Evolutionary conservation across 2,329 filamentous ascomycete genomes (phyloP), one percentile per base, ranked within the genome.

Genomic region (Aspergillus fumigatiaffinis): DNA sequence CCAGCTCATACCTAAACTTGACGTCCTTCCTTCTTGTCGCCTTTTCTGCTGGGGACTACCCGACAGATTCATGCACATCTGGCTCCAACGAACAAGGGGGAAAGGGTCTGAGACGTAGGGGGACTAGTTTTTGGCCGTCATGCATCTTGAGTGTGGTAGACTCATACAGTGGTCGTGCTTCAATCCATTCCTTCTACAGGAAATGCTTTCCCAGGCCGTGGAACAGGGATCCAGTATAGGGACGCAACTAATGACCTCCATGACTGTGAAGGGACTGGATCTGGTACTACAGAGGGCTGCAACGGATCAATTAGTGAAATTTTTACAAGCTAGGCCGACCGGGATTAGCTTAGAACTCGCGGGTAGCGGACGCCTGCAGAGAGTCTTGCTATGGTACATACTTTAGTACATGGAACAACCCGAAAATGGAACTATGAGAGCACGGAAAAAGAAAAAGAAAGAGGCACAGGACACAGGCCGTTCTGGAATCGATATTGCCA

Each of bases 161-260:
- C 56, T 47, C 46, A 35, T 26, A 17, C 29, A 29, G 50, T 41
- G 52, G 35, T 52, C 59, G 51, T 56, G 58, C 60, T 60, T 59
- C 63, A 63, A 25, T 17, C 21, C 44, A 47, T 47, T 54, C 63
- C 58, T 61, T 63, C 63, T 63, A 61, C 59, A 56, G 62, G 59
- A 66, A 51, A 60, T 58, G 46, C 55, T 55, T 56, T 58, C 60
- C 51, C 58, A 57, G 49, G 60, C 63, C 63, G 72, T 73, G 68
- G 60, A 70, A 73, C 72, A 58, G 60, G 58, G 58, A 64, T 63
- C 59, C 65, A 67, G 61, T 62, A 59, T 63, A 64, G 64, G 65
- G 56, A 59, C 56, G 51, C 50, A 58, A 58, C 68, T 68, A 70
- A 72, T 71, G 61, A 68, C 57, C 59, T 58, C 63, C 60, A 58